phyloP scores from a whole-genome alignment of 306 rosid species.

The Clitoria ternatea region DNA sequence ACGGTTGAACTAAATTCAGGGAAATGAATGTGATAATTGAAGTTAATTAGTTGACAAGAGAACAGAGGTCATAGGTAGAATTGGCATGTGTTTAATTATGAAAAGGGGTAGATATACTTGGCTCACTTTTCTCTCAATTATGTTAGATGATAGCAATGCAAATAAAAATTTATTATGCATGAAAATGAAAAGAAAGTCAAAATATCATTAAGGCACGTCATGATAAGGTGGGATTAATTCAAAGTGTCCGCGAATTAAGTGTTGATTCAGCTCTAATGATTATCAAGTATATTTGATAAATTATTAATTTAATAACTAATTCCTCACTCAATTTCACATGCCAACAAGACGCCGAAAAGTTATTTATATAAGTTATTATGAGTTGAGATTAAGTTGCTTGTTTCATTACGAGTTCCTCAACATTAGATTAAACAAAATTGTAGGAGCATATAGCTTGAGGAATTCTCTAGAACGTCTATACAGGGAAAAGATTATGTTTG shows the following conservation, averaged over 20 bases:
- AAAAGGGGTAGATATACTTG: neutral
- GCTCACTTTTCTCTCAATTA: constrained; percentile 27
- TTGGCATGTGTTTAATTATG: neutral
- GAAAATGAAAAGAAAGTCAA: constrained; percentile 34
- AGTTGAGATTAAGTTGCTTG: constrained; percentile 15
- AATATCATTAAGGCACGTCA: constrained; percentile 27
- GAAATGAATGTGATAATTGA: constrained; percentile 14
- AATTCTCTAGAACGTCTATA: constrained; percentile 21
- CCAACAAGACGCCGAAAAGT: constrained; percentile 9
- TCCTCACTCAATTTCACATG: constrained; percentile 11
- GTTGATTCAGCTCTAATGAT: constrained; percentile 20
- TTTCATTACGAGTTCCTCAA: neutral
- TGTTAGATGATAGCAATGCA: constrained; percentile 32
- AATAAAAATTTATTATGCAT: constrained; percentile 24
- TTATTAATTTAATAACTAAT: constrained; percentile 18
- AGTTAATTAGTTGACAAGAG: neutral
- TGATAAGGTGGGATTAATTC: constrained; percentile 13
- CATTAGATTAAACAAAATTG: neutral
- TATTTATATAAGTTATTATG: neutral
- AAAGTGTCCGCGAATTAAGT: constrained; percentile 1
- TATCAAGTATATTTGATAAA: constrained; percentile 4
- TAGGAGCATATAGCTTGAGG: neutral
- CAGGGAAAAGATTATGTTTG: neutral
- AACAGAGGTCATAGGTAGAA: neutral
- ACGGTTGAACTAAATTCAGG: constrained; percentile 21